Evolutionary conservation across 345 rosid species (phyloP).

Genomic region (Dipteronia dyeriana): DNA sequence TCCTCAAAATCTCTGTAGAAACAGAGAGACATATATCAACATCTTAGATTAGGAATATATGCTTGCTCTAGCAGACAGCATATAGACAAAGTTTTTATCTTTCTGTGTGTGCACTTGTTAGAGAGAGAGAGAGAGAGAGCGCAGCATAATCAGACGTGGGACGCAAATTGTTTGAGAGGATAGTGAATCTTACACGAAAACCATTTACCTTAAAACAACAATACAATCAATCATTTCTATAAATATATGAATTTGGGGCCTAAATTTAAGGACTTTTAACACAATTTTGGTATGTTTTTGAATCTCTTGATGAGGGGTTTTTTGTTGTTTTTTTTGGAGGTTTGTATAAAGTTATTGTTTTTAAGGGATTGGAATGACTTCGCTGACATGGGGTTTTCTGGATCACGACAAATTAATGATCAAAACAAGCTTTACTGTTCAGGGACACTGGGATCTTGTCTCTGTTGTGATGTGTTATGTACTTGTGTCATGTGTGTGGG

Average conservation of each 20-base stretch:
- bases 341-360: not conserved
- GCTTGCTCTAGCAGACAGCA: conserved; percentile 18
- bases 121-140: conserved; percentile 9
- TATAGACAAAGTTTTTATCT: not conserved
- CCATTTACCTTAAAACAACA: conserved; percentile 19
- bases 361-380: not conserved
- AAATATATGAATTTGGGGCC: not conserved
- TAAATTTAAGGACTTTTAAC: conserved; percentile 5
- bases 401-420: conserved; percentile 34
- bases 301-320: not conserved
- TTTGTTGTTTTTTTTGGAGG: not conserved
- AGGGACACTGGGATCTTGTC: too few relatives aligned
- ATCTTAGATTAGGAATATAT: conserved; percentile 20
- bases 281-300: not conserved
- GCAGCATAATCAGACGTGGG: conserved; percentile 31
- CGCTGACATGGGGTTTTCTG: not conserved
- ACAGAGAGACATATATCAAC: conserved; percentile 5
- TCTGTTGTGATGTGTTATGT: too few relatives aligned
- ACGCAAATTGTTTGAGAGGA: conserved; percentile 22
- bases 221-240: not conserved
- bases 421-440: conserved; percentile 13
- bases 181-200: conserved; percentile 50
- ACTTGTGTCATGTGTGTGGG: too few relatives aligned
- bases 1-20: not conserved
- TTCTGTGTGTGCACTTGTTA: too few relatives aligned